Conservation (phyloP, 768 basidiomycete genomes). For the Mycena belliarum region DNA sequence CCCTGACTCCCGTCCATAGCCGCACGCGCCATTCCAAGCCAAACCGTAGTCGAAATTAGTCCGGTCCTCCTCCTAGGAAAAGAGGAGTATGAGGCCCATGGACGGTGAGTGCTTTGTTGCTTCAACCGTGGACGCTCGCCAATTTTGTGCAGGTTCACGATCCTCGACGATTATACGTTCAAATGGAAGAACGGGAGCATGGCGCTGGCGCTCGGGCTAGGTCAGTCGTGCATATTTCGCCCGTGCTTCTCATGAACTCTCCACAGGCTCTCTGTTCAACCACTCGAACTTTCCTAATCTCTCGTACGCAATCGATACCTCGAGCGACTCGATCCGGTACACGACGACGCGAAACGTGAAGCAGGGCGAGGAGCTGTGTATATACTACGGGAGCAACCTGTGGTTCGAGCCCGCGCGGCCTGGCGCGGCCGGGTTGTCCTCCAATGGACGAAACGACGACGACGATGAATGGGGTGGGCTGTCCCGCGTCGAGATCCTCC, state of each 20-base stretch:
- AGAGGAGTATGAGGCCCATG: conserved; percentile 69
- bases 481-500: conserved; percentile 23
- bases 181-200: conserved; percentile 72
- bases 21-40: conserved; percentile 51
- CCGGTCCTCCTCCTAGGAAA: conserved; percentile 78
- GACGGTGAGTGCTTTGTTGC: conserved; percentile 27
- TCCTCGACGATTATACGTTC: conserved; percentile 77
- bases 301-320: conserved; percentile 55
- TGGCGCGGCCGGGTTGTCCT: background rate
- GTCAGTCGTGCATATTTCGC: conserved; percentile 48
- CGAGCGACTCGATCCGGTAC: conserved; percentile 63
- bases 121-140: background rate
- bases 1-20: conserved; percentile 35
- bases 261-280: conserved; percentile 78
- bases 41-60: conserved; percentile 77
- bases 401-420: conserved; percentile 57
- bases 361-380: conserved; percentile 73
- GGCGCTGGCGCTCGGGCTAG: conserved; percentile 79
- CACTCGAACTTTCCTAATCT: conserved; percentile 73
- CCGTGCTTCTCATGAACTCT: background rate
- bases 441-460: conserved; percentile 33
- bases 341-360: conserved; percentile 53
- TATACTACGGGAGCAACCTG: conserved; percentile 70
- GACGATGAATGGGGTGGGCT: conserved; percentile 54
- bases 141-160: conserved; percentile 43